Evolutionary conservation across 2,329 filamentous ascomycete species (phyloP).

Genomic region (Fonsecaea monophora): DNA sequence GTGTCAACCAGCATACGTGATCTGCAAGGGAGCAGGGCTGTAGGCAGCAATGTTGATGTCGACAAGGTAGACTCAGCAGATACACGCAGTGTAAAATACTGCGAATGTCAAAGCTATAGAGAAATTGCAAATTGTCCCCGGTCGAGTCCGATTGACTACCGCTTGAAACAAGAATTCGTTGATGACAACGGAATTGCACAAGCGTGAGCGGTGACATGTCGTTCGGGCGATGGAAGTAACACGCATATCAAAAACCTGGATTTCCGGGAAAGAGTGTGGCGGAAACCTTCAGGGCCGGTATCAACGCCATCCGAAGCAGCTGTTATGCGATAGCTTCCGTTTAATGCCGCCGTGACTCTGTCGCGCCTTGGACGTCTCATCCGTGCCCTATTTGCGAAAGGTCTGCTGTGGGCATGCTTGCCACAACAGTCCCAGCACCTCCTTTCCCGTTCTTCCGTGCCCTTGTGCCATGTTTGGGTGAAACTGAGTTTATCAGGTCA

Average conservation of each 20-base stretch:
- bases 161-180: not conserved
- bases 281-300: not conserved
- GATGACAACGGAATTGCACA: not conserved
- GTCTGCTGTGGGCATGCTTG: not conserved
- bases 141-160: not conserved
- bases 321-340: not conserved
- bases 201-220: not conserved
- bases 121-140: not conserved
- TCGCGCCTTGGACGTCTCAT: not conserved
- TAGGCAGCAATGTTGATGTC: not conserved
- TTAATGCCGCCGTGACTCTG: not conserved
- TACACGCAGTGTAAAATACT: not conserved
- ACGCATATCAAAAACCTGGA: not conserved
- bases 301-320: not conserved
- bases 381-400: not conserved
- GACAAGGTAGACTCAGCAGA: not conserved
- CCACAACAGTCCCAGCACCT: not conserved
- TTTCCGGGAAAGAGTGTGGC: not conserved
- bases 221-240: not conserved
- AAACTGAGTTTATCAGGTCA: not conserved
- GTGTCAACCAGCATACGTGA: not conserved
- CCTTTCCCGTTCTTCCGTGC: not conserved
- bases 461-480: not conserved
- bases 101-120: not conserved
- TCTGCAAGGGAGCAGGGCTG: not conserved